Base-by-base conservation (phyloP, 371 early-diverging fungal species). In the Rhizopus delemar region DNA sequence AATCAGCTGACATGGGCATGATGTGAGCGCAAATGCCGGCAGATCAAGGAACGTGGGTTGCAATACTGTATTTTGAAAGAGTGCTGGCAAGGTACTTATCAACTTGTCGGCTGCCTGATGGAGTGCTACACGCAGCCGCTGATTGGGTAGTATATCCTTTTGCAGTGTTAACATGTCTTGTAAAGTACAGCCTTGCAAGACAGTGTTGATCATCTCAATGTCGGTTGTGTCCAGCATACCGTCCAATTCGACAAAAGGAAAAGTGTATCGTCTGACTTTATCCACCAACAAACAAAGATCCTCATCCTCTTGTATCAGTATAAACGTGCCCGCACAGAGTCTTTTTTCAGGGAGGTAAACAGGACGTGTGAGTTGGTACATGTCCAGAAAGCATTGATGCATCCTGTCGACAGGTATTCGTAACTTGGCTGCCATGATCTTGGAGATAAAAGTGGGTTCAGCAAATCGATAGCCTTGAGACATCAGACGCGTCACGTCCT, bases 401-500 rank as follows among this genome's bases (percentile, higher is more conserved):
- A 80, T 77, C 43, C 68, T 56, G 5, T 80, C 77, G 0, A 59
- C 48, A 8, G 80, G 73, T 4, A 80, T 69, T 2, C 61, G 61
- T 22, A 80, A 46, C 34, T 68, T 66, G 2, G 67, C 29, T 11
- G 68, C 75, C 77, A 80, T 80, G 0, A 66, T 71, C 16, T 70
- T 66, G 1, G 80, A 62, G 41, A 80, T 80, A 57, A 73, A 77
- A 11, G 60, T 41, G 2, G 75, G 56, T 15, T 77, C 75, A 1
- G 75, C 69, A 56, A 80, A 80, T 8, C 80, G 77, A 53, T 68
- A 80, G 3, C 80, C 80, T 33, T 60, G 71, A 5, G 69, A 60
- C 8, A 76, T 45, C 16, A 77, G 49, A 9, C 65, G 62, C 2
- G 51, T 15, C 0, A 65, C 54, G 5, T 73, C 71, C 15, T 63